These are phyloP conservation scores for Apiotrichum siamense DNA, from an alignment of 1,284 basidiomycete species.

Conservation along the genomic window DNA sequence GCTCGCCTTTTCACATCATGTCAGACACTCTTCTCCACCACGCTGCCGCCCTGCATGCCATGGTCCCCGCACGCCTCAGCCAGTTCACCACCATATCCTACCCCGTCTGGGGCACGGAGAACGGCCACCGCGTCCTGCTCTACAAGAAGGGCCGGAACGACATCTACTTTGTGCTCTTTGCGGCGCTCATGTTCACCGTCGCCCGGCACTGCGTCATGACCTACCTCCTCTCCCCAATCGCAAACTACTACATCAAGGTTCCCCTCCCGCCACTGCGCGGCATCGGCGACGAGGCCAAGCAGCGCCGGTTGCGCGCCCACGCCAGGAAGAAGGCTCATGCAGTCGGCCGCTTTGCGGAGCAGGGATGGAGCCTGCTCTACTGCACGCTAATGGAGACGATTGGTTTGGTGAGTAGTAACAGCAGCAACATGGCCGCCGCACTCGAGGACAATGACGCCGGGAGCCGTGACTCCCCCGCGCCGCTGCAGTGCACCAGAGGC, in stretches of 20 bases:
- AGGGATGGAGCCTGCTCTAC: constrained; percentile 83
- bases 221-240: constrained; percentile 61
- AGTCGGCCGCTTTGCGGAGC: constrained; percentile 84
- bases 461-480: no score
- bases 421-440: neutral
- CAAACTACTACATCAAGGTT: neutral
- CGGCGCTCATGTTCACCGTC: constrained; percentile 70
- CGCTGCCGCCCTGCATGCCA: no score
- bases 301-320: constrained; percentile 2
- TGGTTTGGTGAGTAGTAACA: constrained; percentile 65
- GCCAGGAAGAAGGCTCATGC: constrained; percentile 54
- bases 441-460: neutral
- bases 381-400: constrained; percentile 67
- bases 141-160: constrained; percentile 67
- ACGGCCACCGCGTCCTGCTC: constrained; percentile 13
- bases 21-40: no score
- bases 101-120: constrained; percentile 52
- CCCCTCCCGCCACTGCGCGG: neutral
- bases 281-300: neutral
- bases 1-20: no score
- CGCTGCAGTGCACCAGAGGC: no score
- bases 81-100: constrained; percentile 73
- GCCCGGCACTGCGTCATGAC: constrained; percentile 69
- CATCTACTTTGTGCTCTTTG: constrained; percentile 62
- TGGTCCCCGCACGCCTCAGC: constrained; percentile 18